Base-by-base conservation (phyloP, 257 asterid species). In the Scutellaria baicalensis region DNA sequence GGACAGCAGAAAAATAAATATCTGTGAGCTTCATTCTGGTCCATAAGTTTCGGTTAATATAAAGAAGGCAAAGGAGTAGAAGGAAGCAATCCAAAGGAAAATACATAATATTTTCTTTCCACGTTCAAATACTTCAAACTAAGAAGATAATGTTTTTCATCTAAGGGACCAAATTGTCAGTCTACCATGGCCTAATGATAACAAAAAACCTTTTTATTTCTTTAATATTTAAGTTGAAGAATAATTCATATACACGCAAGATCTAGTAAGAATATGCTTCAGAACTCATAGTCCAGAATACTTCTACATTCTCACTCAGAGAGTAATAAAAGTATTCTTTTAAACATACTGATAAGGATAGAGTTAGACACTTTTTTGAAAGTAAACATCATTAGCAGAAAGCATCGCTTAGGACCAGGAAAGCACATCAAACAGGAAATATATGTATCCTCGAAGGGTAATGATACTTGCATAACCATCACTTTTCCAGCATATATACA, bases 321-420 rank as follows among this genome's bases (percentile, higher is more conserved):
- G 16, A 54, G n/a, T 36, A 35, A 35, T 9, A 23, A 55, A 38
- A 33, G 42, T 43, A 35, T 17, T 35, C 51, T 62, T 55, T n/a
- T 44, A 23, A 51, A 35, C 56, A 50, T 42, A 12, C 43, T 31
- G 7, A 39, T 8, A 40, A 31, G 33, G 70, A 67, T 45, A 36
- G 11, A 47, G 21, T 38, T 66, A 14, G 38, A 50, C 27, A 39
- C 57, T 36, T 8, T 8, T 6, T 60, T 12, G 20, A 39, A 71
- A 52, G 40, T 18, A n/a, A 45, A 33, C 40, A 67, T 14, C 20
- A 12, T 17, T 20, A 60, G 70, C 48, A 67, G 33, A 56, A 38
- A 59, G 56, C 49, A 74, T 54, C 59, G 33, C 16, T 72, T 21
- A 14, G 63, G 51, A 55, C 60, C 59, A 62, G 36, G 56, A 64